A percentile compares a stretch with the other conserved stretches of the same genome.
Evolutionary conservation across 345 rosid species (phyloP).

Genomic region (Ailanthus altissimus): DNA sequence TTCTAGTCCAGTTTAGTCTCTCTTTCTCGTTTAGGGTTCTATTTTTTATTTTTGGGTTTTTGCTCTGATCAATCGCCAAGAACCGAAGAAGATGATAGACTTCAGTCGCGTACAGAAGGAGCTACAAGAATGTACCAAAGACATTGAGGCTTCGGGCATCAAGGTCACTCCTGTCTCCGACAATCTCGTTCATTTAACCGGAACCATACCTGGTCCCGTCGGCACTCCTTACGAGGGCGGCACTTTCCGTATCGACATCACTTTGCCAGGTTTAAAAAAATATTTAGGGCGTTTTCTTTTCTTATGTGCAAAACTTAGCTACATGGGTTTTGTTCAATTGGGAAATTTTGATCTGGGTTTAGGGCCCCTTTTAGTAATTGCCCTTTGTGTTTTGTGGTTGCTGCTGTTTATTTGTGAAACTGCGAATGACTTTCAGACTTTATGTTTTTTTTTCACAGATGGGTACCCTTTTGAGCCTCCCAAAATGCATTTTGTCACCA

Average conservation of each 20-base stretch:
- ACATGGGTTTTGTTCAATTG: neutral
- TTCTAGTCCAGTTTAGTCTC: neutral
- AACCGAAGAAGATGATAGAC: constrained; percentile 55
- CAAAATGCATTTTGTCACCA: constrained; percentile 92
- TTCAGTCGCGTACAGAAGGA: constrained; percentile 87
- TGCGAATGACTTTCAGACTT: neutral
- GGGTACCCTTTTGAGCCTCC: constrained; percentile 99
- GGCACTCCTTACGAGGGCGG: constrained; percentile 97
- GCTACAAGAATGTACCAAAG: constrained; percentile 82
- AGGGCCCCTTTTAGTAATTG: neutral
- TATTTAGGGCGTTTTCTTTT: neutral
- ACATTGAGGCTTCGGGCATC: constrained; percentile 71
- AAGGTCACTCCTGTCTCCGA: constrained; percentile 73
- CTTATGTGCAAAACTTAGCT: too few relatives aligned
- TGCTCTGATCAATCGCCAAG: neutral
- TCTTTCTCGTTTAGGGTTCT: neutral
- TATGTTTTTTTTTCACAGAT: constrained; percentile 61
- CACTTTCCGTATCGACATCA: constrained; percentile 80
- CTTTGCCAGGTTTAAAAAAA: constrained; percentile 53
- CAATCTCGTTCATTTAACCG: constrained; percentile 64
- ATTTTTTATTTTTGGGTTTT: neutral
- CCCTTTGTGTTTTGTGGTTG: too few relatives aligned
- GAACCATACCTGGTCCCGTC: constrained; percentile 83
- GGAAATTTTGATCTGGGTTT: constrained; percentile 11
- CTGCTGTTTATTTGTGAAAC: neutral